Base-by-base conservation (phyloP, 805 yeast species). In the Sugiyamaella chiloensis region DNA sequence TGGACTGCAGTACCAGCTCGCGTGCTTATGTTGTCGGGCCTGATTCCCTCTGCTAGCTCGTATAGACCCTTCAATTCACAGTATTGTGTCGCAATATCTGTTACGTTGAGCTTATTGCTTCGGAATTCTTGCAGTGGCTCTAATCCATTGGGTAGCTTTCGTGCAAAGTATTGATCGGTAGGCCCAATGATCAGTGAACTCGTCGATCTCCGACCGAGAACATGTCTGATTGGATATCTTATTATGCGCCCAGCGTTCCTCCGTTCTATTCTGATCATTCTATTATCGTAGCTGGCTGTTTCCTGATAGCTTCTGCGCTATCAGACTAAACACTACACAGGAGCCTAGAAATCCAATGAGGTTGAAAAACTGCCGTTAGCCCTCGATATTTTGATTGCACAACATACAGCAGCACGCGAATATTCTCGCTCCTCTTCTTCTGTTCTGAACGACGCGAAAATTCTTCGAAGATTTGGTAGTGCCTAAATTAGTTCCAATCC, bases 361-460 rank as follows among this genome's bases (percentile, higher is more conserved):
- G 53, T 87, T 66, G 57, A 66, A 66, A 52, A 65, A 66, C 1
- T 48, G 29, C 14, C 6, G 14, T 29, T 20, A 14, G 39, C 11
- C 21, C 16, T n/a, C 17, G 14, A n/a, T 8, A 17, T 12, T 2
- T 5, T 9, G 24, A 5, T 42, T 31, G 35, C 9, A 11, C 8
- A 21, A 40, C 52, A 31, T 44, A 48, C 49, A 17, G 96, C 96
- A 52, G 76, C 73, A 41, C 96, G 70, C 0, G 95, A 85, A 57
- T 80, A 83, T 44, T 73, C 69, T 43, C 90, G 69, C 62, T 88
- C 96, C 57, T 87, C 96, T 56, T 87, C 95, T 53, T 87, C 95
- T 2, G 93, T 79, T 16, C 96, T 68, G 60, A 87, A 87, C 3
- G 93, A 83, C 19, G 89, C 81, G 61, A 87, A 87, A 36, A 87